Percentiles rank a stretch among this genome's conserved stretches.
Conservation (phyloP, 2,329 filamentous ascomycete genomes). For the Myotisia sp. region DNA sequence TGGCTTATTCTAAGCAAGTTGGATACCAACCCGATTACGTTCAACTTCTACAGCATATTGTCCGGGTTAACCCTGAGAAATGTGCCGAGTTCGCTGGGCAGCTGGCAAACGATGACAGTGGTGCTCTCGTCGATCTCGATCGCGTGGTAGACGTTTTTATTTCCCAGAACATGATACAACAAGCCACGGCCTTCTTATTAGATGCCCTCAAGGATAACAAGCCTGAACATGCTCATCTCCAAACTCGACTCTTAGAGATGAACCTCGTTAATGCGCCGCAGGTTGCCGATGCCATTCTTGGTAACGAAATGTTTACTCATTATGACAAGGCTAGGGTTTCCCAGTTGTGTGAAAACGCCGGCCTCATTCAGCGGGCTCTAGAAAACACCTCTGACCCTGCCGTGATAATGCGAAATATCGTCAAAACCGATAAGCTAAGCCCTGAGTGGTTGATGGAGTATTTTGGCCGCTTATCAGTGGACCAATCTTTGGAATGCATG, state of each 20-base stretch:
- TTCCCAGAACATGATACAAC: slow-evolving; percentile 92
- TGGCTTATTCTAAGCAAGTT: slow-evolving; percentile 71
- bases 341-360: slow-evolving; percentile 81
- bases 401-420: slow-evolving; percentile 80
- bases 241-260: slow-evolving; percentile 94
- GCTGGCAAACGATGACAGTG: slow-evolving; percentile 76
- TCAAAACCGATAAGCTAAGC: slow-evolving; percentile 69
- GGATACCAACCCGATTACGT: slow-evolving; percentile 95
- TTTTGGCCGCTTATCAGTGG: slow-evolving; percentile 88
- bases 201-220: slow-evolving; percentile 91
- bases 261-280: slow-evolving; percentile 93
- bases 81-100: slow-evolving; percentile 88
- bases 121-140: slow-evolving; percentile 78
- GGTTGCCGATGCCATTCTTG: slow-evolving; percentile 91
- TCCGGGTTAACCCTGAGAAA: slow-evolving; percentile 82
- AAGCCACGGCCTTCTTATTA: slow-evolving; percentile 92
- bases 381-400: slow-evolving; percentile 90
- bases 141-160: slow-evolving; percentile 97
- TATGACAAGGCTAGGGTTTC: slow-evolving; percentile 87
- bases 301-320: slow-evolving; percentile 96
- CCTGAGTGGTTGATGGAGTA: slow-evolving; percentile 82
- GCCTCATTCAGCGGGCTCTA: slow-evolving; percentile 69
- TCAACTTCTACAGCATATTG: slow-evolving; percentile 78
- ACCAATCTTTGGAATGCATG: slow-evolving; percentile 84
- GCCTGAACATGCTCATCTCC: slow-evolving; percentile 81